These are phyloP conservation scores for Mycena indigotica DNA, from an alignment of 768 basidiomycete genomes.

Conservation along the genomic window DNA sequence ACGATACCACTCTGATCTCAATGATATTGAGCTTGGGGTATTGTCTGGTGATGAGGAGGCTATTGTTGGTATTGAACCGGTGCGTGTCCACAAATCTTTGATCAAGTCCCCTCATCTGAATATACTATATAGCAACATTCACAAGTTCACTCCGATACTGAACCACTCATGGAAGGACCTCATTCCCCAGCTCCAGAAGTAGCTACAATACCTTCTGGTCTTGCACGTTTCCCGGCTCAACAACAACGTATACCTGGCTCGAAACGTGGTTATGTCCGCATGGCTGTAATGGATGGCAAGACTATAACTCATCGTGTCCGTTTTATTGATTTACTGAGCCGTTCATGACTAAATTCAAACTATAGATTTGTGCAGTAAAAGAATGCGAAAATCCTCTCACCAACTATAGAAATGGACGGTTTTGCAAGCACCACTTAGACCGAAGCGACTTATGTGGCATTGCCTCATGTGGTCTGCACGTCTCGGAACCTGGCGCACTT, in stretches of 20 bases:
- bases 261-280: slow-evolving; percentile 25
- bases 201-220: not conserved
- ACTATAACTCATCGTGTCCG: slow-evolving; percentile 28
- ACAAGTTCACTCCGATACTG: not conserved
- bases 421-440: slow-evolving; percentile 27
- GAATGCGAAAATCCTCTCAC: slow-evolving; percentile 24
- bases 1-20: not conserved
- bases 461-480: slow-evolving; percentile 21
- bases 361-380: slow-evolving; percentile 27
- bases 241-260: slow-evolving; percentile 12
- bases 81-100: no score
- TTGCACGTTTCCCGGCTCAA: not conserved
- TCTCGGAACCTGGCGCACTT: slow-evolving; percentile 1
- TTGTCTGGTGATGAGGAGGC: not conserved
- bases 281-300: slow-evolving; percentile 39
- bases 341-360: not conserved
- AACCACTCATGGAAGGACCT: not conserved
- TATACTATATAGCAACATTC: not conserved
- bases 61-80: not conserved
- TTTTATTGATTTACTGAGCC: not conserved
- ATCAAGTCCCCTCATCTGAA: no score
- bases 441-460: slow-evolving; percentile 27
- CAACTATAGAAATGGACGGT: slow-evolving; percentile 34
- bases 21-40: not conserved
- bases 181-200: not conserved